These are phyloP conservation scores for Lactifluus subvellereus DNA, from an alignment of 768 basidiomycete genomes.

Conservation along the genomic window DNA sequence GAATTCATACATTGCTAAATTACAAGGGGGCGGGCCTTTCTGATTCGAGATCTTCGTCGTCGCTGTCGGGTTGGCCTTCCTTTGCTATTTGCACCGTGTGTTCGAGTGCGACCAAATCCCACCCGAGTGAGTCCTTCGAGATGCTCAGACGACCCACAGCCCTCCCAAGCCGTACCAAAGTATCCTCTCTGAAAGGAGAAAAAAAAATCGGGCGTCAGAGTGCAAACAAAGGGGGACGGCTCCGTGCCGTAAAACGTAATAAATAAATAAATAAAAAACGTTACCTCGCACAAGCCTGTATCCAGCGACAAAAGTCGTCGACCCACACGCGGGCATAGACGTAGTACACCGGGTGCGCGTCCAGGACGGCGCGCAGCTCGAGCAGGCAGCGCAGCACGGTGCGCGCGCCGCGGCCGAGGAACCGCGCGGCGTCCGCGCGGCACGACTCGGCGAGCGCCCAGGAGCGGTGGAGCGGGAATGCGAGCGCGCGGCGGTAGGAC, in stretches of 20 bases:
- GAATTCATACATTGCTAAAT: not conserved
- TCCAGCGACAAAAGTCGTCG: conserved; percentile 82
- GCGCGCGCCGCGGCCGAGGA: conserved; percentile 58
- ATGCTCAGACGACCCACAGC: conserved; percentile 39
- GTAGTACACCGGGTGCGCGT: conserved; percentile 82
- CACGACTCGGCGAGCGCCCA: conserved; percentile 69
- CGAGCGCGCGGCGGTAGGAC: conserved; percentile 68
- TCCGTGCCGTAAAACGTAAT: too few relatives aligned
- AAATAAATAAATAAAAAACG: too few relatives aligned
- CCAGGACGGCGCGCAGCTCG: conserved; percentile 66
- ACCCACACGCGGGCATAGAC: conserved; percentile 86
- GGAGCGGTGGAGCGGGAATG: conserved; percentile 77
- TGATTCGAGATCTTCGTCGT: conserved; percentile 37
- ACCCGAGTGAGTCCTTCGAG: conserved; percentile 53
- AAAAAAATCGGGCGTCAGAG: not conserved
- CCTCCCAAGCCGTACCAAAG: conserved; percentile 42
- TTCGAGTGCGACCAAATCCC: conserved; percentile 69
- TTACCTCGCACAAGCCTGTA: conserved; percentile 62
- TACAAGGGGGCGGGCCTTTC: conserved; percentile 5
- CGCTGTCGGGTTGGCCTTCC: conserved; percentile 54
- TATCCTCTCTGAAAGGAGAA: conserved; percentile 45
- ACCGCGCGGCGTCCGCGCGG: conserved; percentile 51
- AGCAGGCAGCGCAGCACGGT: conserved; percentile 59
- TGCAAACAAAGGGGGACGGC: not conserved
- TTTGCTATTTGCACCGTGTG: conserved; percentile 38